A percentile compares a stretch with the other conserved stretches of the same genome.
Conservation (phyloP, 768 basidiomycete genomes). For the Calocybe cyanea region DNA sequence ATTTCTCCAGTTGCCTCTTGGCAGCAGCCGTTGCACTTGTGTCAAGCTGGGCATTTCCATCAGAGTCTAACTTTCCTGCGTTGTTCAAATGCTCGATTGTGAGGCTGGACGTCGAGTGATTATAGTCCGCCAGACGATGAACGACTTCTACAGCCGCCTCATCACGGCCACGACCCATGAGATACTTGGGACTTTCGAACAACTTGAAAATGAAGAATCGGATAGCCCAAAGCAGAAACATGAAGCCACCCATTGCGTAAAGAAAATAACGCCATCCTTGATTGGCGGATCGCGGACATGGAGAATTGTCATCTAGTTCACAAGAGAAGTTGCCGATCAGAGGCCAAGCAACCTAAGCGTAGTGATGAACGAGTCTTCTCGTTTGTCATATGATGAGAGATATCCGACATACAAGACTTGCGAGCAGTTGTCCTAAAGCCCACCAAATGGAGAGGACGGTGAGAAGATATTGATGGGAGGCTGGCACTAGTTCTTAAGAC, state of each 20-base stretch:
- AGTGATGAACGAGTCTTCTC: neutral
- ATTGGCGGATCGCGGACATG: slow-evolving; percentile 49
- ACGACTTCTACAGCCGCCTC: slow-evolving; percentile 58
- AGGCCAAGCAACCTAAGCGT: slow-evolving; percentile 61
- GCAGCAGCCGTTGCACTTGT: slow-evolving; percentile 17
- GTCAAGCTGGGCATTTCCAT: slow-evolving; percentile 8
- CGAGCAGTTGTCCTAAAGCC: slow-evolving; percentile 71
- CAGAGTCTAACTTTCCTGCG: slow-evolving; percentile 14
- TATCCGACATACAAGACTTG: slow-evolving; percentile 29
- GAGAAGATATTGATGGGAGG: slow-evolving; percentile 70
- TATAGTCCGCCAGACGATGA: slow-evolving; percentile 58
- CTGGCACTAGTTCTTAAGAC: slow-evolving; percentile 59
- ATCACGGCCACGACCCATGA: slow-evolving; percentile 66
- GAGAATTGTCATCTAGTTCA: slow-evolving; percentile 22
- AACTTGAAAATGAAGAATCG: slow-evolving; percentile 68
- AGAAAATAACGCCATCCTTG: slow-evolving; percentile 76
- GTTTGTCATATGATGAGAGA: no score
- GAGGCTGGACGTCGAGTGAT: slow-evolving; percentile 46
- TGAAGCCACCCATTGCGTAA: slow-evolving; percentile 69
- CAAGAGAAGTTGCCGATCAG: slow-evolving; percentile 70
- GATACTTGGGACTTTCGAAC: slow-evolving; percentile 68
- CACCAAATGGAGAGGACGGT: slow-evolving; percentile 78
- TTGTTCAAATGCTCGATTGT: slow-evolving; percentile 46
- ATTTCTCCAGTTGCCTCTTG: slow-evolving; percentile 36
- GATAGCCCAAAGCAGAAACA: slow-evolving; percentile 56